Base-by-base conservation (phyloP, 2,329 filamentous ascomycete genomes). In the Pseudocercospora vitis region DNA sequence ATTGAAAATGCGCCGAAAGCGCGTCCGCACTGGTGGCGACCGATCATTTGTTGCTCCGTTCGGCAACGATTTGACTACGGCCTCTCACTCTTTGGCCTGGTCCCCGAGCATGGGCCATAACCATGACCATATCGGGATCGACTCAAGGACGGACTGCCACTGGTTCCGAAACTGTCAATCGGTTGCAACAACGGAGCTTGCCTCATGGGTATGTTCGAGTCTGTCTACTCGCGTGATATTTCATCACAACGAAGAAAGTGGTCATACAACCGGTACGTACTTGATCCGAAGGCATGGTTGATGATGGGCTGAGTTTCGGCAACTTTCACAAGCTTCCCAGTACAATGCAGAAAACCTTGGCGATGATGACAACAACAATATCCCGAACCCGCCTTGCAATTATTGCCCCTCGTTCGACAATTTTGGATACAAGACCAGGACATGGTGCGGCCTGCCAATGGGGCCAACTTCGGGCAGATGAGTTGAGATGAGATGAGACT, bases 301-400 rank as follows among this genome's bases (percentile, higher is more conserved):
- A 42, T 42, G 35, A 14, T 40, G 35, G 35, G 35, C 35, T 23
- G 35, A 21, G 19, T 40, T 45, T 45, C 40, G 24, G 40, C 14
- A 28, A 26, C 12, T 45, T n/a, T n/a, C n/a, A 6, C 40, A 45
- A 44, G 24, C 21, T 48, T 14, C 18, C 29, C 33, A n/a, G n/a
- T n/a, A n/a, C 33, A 18, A 19, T 24, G 35, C 29, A 33, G 19
- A 11, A 45, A 48, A 48, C 29, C 46, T 48, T 48, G 46, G 46
- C 46, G 19, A 26, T 37, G 28, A 48, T 31, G 29, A 26, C 46
- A 14, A 21, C 45, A 21, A 14, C 26, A 18, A 4, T 48, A n/a
- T n/a, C n/a, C n/a, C n/a, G n/a, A n/a, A n/a, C n/a, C n/a, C n/a
- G n/a, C n/a, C n/a, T n/a, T n/a, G n/a, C n/a, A n/a, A n/a, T n/a